Evolutionary conservation across 345 rosid species (phyloP).

Genomic region (Balakata baccata): DNA sequence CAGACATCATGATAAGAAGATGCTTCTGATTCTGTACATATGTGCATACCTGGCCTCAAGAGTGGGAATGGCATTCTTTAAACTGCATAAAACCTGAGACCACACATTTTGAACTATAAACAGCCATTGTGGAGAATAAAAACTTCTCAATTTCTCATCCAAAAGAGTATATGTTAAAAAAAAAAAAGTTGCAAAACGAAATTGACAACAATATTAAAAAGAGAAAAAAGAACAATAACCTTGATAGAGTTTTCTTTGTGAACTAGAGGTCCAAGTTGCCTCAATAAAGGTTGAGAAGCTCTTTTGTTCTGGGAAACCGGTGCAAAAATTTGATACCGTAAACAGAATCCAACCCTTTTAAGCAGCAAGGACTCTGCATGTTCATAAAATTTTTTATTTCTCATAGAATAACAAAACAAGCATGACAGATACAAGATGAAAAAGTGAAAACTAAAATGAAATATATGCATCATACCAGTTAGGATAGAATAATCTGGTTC

Average conservation of each 20-base stretch:
- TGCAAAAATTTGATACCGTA: constrained; percentile 25
- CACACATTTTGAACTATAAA: neutral
- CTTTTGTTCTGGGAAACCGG: constrained; percentile 34
- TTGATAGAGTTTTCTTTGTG: constrained; percentile 18
- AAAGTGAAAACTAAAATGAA: neutral
- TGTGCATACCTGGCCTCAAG: constrained; percentile 57
- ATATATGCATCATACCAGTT: neutral
- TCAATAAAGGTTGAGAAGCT: constrained; percentile 16
- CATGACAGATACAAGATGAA: neutral
- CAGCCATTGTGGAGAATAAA: neutral
- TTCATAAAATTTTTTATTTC: constrained; percentile 2
- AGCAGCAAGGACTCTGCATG: constrained; percentile 36
- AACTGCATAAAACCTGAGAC: constrained; percentile 50
- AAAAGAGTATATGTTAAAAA: neutral
- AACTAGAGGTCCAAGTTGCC: constrained; percentile 5
- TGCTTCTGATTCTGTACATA: neutral
- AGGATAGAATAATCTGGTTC: neutral
- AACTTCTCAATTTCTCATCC: neutral
- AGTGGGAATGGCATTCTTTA: constrained; percentile 47
- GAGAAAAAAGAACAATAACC: constrained; percentile 21
- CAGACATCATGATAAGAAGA: neutral
- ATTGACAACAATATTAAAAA: neutral
- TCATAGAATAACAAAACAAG: neutral
- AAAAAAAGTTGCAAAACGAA: neutral
- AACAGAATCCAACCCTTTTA: constrained; percentile 33